Evolutionary conservation across 2,329 filamentous ascomycete species (phyloP).

Genomic region (Apiospora kogelbergensis): DNA sequence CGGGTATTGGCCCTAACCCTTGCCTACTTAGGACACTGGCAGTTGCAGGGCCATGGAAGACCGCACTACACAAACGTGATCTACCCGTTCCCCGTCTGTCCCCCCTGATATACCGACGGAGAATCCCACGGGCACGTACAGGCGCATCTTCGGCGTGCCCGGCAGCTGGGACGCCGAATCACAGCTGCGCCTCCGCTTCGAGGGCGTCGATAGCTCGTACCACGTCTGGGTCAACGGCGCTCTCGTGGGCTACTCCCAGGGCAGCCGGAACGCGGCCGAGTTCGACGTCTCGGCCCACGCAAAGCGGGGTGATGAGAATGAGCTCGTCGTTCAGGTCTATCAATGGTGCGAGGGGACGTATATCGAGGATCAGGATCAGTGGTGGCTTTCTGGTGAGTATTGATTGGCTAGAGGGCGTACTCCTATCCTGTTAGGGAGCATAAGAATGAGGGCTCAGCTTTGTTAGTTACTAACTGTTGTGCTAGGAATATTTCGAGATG

Average conservation of each 20-base stretch:
- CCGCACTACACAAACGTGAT: slow-evolving; percentile 70
- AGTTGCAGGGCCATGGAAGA: slow-evolving; percentile 65
- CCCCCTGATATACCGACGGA: slow-evolving; percentile 62
- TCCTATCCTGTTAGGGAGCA: too few species aligned
- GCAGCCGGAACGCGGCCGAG: slow-evolving; percentile 66
- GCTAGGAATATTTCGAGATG: slow-evolving; percentile 64
- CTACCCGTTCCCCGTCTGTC: slow-evolving; percentile 65
- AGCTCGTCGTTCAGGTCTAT: slow-evolving; percentile 65
- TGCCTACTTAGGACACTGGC: slow-evolving; percentile 51
- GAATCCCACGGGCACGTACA: slow-evolving; percentile 66
- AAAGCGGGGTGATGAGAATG: slow-evolving; percentile 44
- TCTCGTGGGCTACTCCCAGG: slow-evolving; percentile 67
- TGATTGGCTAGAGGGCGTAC: neutral
- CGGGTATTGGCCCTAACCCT: neutral
- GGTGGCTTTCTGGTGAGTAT: slow-evolving; percentile 60
- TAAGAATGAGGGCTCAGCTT: neutral
- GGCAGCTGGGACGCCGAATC: slow-evolving; percentile 39
- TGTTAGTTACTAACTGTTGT: neutral
- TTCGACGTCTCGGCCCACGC: slow-evolving; percentile 62
- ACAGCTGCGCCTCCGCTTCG: slow-evolving; percentile 65
- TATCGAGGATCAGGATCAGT: slow-evolving; percentile 70
- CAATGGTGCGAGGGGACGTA: slow-evolving; percentile 70
- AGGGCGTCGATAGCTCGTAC: slow-evolving; percentile 71
- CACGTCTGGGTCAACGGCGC: slow-evolving; percentile 68
- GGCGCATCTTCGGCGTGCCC: slow-evolving; percentile 55